phyloP scores from a whole-genome alignment of 495 filamentous ascomycete species.

The Aspergillus ostianus region DNA sequence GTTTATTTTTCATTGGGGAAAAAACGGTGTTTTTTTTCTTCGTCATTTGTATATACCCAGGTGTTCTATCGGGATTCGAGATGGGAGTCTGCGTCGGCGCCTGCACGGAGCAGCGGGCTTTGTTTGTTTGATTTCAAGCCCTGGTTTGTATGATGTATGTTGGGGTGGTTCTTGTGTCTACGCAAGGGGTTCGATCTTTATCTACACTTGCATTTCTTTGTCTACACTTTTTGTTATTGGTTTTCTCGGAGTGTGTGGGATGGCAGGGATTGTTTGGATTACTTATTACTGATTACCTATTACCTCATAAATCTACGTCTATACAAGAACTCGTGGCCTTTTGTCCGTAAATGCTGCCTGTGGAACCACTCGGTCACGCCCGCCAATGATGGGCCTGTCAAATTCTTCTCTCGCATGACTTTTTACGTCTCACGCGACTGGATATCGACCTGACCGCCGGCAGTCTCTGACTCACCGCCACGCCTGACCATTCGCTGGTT shows the following conservation, averaged over 20 bases:
- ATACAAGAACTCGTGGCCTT: too few relatives aligned
- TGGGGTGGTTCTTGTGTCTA: slow-evolving; percentile 19
- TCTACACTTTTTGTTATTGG: slow-evolving; percentile 20
- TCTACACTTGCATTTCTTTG: slow-evolving; percentile 18
- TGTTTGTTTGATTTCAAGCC: slow-evolving; percentile 10
- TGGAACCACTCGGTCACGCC: too few relatives aligned
- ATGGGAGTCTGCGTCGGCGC: slow-evolving; percentile 18
- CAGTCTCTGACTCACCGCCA: background rate
- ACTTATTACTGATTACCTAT: slow-evolving; percentile 8
- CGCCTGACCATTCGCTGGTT: background rate
- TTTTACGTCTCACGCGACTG: background rate
- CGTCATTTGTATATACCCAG: slow-evolving; percentile 29
- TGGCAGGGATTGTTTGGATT: slow-evolving; percentile 28
- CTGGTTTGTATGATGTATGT: slow-evolving; percentile 41
- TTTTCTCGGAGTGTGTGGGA: slow-evolving; percentile 37
- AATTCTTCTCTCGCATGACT: background rate
- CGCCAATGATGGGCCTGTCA: too few relatives aligned
- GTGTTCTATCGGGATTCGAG: slow-evolving; percentile 20
- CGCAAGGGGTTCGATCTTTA: slow-evolving; percentile 9
- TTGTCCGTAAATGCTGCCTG: too few relatives aligned
- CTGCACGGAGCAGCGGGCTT: slow-evolving; percentile 16
- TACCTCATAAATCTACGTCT: background rate
- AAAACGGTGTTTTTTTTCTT: slow-evolving; percentile 16
- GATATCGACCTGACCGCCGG: too few relatives aligned
- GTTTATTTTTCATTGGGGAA: slow-evolving; percentile 11